Percentiles rank a stretch among this genome's conserved stretches.
Conservation (phyloP, 2,329 filamentous ascomycete species). For the Colletotrichum coccodes region DNA sequence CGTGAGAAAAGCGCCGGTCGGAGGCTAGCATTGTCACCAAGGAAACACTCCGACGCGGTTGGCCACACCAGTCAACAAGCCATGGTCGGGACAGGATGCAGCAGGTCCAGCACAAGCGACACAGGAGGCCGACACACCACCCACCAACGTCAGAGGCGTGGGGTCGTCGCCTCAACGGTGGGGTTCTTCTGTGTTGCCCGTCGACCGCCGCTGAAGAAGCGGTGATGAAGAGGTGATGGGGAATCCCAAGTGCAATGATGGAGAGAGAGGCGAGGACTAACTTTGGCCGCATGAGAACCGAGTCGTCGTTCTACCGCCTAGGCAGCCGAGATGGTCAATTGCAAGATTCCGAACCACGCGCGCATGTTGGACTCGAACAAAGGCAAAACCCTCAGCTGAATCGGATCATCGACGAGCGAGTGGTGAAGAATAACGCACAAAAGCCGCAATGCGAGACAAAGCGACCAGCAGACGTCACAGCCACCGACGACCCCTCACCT, state of each 20-base stretch:
- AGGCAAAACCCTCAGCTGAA: constrained; percentile 24
- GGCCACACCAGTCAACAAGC: not conserved
- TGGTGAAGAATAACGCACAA: constrained; percentile 28
- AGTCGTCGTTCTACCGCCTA: not conserved
- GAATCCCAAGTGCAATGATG: not conserved
- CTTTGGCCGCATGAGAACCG: not conserved
- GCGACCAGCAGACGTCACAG: constrained; percentile 25
- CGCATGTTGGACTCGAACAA: not conserved
- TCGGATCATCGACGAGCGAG: not conserved
- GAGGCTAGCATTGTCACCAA: not conserved
- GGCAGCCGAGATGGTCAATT: not conserved
- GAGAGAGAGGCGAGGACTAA: not conserved
- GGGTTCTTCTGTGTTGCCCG: not conserved
- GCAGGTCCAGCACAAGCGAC: not conserved
- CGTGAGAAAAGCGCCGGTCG: not conserved
- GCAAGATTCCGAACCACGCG: not conserved
- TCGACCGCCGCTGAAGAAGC: constrained; percentile 6
- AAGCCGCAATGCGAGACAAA: constrained; percentile 22
- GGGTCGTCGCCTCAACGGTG: constrained; percentile 1
- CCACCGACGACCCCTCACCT: not conserved
- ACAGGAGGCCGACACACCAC: constrained; percentile 12
- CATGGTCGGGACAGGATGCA: constrained; percentile 13
- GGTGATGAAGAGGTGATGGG: constrained; percentile 7
- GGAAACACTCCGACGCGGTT: constrained; percentile 6
- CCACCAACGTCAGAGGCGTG: constrained; percentile 7